Percentiles rank a stretch among this genome's conserved stretches.
Conservation (phyloP, 352 stramenopile species). For the Globisporangium spinosum region DNA sequence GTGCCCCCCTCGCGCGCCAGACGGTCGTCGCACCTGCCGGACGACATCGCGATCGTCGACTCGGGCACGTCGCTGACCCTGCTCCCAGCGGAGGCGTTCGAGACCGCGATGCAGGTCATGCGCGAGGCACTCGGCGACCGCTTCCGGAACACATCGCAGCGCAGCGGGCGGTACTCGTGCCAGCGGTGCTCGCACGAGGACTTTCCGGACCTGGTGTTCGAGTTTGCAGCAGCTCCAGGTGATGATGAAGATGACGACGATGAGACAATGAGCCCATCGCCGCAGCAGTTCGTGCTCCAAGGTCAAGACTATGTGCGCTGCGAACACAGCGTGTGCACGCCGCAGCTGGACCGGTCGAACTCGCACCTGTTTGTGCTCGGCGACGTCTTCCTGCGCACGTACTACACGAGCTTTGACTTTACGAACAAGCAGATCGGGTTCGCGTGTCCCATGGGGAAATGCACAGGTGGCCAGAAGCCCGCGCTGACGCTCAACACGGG, state of each 20-base stretch:
- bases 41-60: constrained; percentile 29
- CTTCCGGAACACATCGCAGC: constrained; percentile 14
- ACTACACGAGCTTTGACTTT: constrained; percentile 42
- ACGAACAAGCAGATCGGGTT: constrained; percentile 26
- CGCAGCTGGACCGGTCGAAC: constrained; percentile 28
- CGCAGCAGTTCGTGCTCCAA: constrained; percentile 27
- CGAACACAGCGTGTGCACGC: constrained; percentile 27
- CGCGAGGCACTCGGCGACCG: constrained; percentile 15
- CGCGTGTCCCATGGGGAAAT: constrained; percentile 22
- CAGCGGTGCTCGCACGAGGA: constrained; percentile 24
- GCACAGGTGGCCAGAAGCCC: constrained; percentile 8
- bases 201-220: constrained; percentile 31
- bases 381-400: constrained; percentile 35
- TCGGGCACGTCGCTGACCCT: constrained; percentile 37
- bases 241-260: not conserved
- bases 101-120: constrained; percentile 20
- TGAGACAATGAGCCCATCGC: not conserved
- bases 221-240: constrained; percentile 7
- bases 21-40: not conserved
- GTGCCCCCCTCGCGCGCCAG: not conserved
- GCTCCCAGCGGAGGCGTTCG: constrained; percentile 21
- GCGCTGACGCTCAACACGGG: constrained; percentile 8
- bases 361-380: constrained; percentile 28
- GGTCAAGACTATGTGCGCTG: constrained; percentile 37
- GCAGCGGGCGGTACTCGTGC: constrained; percentile 22